Conservation (phyloP, 495 filamentous ascomycete genomes). For the Lasiosphaeria miniovina region DNA sequence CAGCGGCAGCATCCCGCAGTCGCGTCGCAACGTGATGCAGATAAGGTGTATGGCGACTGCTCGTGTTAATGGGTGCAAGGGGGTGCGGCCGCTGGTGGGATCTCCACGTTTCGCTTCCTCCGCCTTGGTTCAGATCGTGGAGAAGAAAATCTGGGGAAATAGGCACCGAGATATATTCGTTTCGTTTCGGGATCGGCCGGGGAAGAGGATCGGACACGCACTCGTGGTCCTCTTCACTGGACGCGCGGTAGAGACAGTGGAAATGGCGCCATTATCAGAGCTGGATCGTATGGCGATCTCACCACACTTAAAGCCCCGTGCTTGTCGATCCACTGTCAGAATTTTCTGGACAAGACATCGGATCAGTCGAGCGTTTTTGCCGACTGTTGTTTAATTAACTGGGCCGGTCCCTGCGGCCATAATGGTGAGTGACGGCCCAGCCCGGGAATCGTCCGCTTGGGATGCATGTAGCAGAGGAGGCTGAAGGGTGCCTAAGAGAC, state of each 20-base stretch:
- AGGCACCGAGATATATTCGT: slow-evolving; percentile 27
- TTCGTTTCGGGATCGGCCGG: slow-evolving; percentile 8
- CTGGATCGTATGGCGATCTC: slow-evolving; percentile 27
- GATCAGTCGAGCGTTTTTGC: slow-evolving; percentile 29
- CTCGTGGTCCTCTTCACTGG: slow-evolving; percentile 13
- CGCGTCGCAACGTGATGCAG: slow-evolving; percentile 18
- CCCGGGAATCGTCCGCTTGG: slow-evolving; percentile 18
- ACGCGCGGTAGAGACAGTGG: slow-evolving; percentile 14
- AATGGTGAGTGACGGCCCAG: slow-evolving; percentile 7
- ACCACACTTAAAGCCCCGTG: slow-evolving; percentile 24
- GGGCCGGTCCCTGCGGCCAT: slow-evolving; percentile 1
- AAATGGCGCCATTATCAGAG: slow-evolving; percentile 18
- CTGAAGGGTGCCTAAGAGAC: slow-evolving; percentile 4
- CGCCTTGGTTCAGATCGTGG: slow-evolving; percentile 20
- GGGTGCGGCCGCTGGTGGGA: slow-evolving; percentile 6
- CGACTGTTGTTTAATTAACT: slow-evolving; percentile 23
- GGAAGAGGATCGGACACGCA: slow-evolving; percentile 10
- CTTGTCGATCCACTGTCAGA: not conserved
- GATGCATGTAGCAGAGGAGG: slow-evolving; percentile 4
- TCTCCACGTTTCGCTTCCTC: slow-evolving; percentile 17
- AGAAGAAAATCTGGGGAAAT: slow-evolving; percentile 30
- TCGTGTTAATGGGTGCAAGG: slow-evolving; percentile 4
- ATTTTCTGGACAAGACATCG: slow-evolving; percentile 23
- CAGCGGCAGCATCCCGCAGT: slow-evolving; percentile 14
- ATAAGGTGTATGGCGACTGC: slow-evolving; percentile 4